phyloP scores from a whole-genome alignment of 2,329 filamentous ascomycete genomes.

The Lasiodiplodia citricola region DNA sequence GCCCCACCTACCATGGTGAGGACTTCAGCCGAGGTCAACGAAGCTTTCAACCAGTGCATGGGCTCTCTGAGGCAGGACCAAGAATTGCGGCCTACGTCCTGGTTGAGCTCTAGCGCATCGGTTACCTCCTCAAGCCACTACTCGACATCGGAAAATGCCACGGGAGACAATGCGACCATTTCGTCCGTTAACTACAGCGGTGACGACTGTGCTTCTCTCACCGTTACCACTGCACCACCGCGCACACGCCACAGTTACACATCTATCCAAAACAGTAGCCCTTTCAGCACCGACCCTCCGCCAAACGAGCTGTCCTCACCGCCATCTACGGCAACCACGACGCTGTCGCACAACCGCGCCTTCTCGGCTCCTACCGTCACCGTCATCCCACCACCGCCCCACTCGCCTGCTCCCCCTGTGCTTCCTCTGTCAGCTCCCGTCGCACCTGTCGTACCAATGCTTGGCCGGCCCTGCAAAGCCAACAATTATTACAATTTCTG shows the following conservation, averaged over 20 bases:
- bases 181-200: slow-evolving; percentile 9
- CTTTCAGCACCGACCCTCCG: slow-evolving; percentile 5
- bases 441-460: slow-evolving; percentile 6
- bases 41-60: slow-evolving; percentile 21
- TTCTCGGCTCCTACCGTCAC: slow-evolving; percentile 15
- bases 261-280: slow-evolving; percentile 19
- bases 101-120: background rate
- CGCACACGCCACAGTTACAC: slow-evolving; percentile 25
- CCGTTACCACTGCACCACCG: slow-evolving; percentile 3
- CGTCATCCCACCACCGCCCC: slow-evolving; percentile 13
- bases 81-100: slow-evolving; percentile 2
- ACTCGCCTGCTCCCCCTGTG: slow-evolving; percentile 29
- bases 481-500: slow-evolving; percentile 50
- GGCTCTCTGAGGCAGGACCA: background rate
- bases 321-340: slow-evolving; percentile 9
- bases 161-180: slow-evolving; percentile 9
- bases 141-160: slow-evolving; percentile 16
- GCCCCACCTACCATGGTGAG: background rate
- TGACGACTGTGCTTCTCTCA: background rate
- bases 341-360: slow-evolving; percentile 10
- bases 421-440: slow-evolving; percentile 35
- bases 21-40: slow-evolving; percentile 7
- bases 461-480: slow-evolving; percentile 44
- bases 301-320: slow-evolving; percentile 11
- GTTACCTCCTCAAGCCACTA: slow-evolving; percentile 15